A percentile compares a stretch with the other conserved stretches of the same genome.
Evolutionary conservation across 106 monocot genomes (phyloP).

Genomic region (Dendrobium chrysotoxum): DNA sequence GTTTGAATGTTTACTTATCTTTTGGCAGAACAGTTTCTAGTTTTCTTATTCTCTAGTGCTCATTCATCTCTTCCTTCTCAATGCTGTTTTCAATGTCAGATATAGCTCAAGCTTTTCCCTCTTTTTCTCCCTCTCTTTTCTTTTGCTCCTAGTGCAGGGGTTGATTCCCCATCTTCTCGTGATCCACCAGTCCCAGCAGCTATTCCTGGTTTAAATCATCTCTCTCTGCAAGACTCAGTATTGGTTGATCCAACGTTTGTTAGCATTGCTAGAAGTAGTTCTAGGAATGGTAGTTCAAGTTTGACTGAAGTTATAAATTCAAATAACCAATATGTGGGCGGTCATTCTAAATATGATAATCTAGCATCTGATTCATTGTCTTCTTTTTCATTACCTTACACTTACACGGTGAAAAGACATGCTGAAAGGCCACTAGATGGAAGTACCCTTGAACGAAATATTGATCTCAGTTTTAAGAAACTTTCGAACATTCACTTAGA

Average conservation of each 20-base stretch:
- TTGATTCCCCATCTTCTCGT: constrained; percentile 81
- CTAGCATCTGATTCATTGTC: constrained; percentile 53
- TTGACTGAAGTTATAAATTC: constrained; percentile 25
- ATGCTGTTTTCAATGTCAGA: not conserved
- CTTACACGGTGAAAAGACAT: constrained; percentile 40
- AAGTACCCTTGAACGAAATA: constrained; percentile 27
- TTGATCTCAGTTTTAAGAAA: constrained; percentile 38
- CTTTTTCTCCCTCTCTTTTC: not conserved
- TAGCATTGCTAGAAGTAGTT: constrained; percentile 25
- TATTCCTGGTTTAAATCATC: constrained; percentile 51
- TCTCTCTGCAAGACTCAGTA: constrained; percentile 29
- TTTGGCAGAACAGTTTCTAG: not conserved
- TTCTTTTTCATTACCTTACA: constrained; percentile 41
- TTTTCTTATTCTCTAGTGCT: not conserved
- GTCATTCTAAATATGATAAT: constrained; percentile 37
- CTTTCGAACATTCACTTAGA: constrained; percentile 44
- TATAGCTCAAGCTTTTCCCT: not conserved
- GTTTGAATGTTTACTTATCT: too few species aligned
- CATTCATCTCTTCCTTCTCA: not conserved
- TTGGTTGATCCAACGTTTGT: constrained; percentile 37
- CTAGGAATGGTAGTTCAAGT: constrained; percentile 61
- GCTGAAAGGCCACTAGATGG: constrained; percentile 60
- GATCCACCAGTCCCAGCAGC: constrained; percentile 75
- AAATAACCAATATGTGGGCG: constrained; percentile 46
- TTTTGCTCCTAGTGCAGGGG: constrained; percentile 86